Evolutionary conservation across 2,329 filamentous ascomycete species (phyloP).

Genomic region (Thielaviopsis cerberus): DNA sequence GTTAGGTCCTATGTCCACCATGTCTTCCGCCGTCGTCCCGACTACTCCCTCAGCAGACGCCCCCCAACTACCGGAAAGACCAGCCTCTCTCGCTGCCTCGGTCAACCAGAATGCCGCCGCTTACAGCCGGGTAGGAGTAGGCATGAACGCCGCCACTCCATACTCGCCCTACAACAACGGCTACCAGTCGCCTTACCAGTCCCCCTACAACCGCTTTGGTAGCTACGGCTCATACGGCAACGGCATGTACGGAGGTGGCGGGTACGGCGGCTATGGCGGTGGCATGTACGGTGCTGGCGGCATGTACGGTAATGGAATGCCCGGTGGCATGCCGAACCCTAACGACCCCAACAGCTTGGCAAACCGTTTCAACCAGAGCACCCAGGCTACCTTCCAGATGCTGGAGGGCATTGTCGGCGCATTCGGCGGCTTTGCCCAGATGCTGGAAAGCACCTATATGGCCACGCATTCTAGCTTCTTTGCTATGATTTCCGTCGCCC

Average conservation of each 20-base stretch:
- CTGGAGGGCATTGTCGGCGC: constrained; percentile 92
- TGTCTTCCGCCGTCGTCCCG: constrained; percentile 23
- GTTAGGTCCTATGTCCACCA: constrained; percentile 15
- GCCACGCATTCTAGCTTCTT: constrained; percentile 98
- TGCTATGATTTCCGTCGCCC: constrained; percentile 94
- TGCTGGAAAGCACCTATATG: constrained; percentile 99
- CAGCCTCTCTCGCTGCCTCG: constrained; percentile 55
- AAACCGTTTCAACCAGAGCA: constrained; percentile 87
- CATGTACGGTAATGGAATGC: constrained; percentile 27
- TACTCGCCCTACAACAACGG: constrained; percentile 21
- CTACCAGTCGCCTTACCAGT: constrained; percentile 24
- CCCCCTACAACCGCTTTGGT: constrained; percentile 30
- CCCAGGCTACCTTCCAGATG: constrained; percentile 92
- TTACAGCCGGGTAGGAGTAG: constrained; percentile 45
- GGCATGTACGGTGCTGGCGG: constrained; percentile 27
- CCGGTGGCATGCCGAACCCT: constrained; percentile 30
- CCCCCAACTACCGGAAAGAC: constrained; percentile 64
- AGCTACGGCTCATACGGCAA: constrained; percentile 24
- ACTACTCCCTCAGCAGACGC: constrained; percentile 21
- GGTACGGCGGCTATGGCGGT: constrained; percentile 20
- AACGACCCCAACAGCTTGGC: constrained; percentile 89
- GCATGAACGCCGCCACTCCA: constrained; percentile 28
- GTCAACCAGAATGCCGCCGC: constrained; percentile 78
- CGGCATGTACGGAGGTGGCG: constrained; percentile 17
- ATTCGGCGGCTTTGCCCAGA: constrained; percentile 94